A percentile compares a stretch with the other conserved stretches of the same genome.
Conservation (phyloP, 495 filamentous ascomycete genomes). For the Saxispiralis lemnorum region DNA sequence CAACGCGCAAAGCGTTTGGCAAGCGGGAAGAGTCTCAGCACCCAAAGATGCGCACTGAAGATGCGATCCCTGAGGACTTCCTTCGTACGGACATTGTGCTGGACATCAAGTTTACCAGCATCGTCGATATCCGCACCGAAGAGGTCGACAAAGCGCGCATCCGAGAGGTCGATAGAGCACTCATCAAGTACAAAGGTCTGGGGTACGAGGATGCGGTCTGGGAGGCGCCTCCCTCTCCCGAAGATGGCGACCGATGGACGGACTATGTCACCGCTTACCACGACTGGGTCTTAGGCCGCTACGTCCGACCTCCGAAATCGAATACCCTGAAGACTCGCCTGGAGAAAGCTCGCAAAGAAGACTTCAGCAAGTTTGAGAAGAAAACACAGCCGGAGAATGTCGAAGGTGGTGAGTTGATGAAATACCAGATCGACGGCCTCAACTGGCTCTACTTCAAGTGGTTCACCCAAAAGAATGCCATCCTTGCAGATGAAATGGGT, state of each 20-base stretch:
- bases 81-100: slow-evolving; percentile 77
- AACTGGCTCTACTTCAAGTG: slow-evolving; percentile 97
- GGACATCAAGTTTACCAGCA: slow-evolving; percentile 46
- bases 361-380: slow-evolving; percentile 52
- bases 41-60: slow-evolving; percentile 52
- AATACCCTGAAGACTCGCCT: slow-evolving; percentile 42
- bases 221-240: slow-evolving; percentile 61
- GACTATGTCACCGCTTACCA: slow-evolving; percentile 69
- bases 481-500: slow-evolving; percentile 97
- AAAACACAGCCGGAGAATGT: slow-evolving; percentile 57
- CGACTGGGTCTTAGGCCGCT: slow-evolving; percentile 61
- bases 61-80: slow-evolving; percentile 72
- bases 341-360: slow-evolving; percentile 37
- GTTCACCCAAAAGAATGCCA: slow-evolving; percentile 62
- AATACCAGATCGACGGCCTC: slow-evolving; percentile 80
- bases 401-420: slow-evolving; percentile 67
- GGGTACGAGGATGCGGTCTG: slow-evolving; percentile 80
- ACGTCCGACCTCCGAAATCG: slow-evolving; percentile 40
- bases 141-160: slow-evolving; percentile 51
- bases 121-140: slow-evolving; percentile 32
- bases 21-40: slow-evolving; percentile 43
- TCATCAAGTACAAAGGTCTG: slow-evolving; percentile 90
- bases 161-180: slow-evolving; percentile 47
- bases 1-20: slow-evolving; percentile 58
- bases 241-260: slow-evolving; percentile 51